These are phyloP conservation scores for Paramecium pentaurelia DNA, from an alignment of 73 alveolate species.

Conservation along the genomic window DNA sequence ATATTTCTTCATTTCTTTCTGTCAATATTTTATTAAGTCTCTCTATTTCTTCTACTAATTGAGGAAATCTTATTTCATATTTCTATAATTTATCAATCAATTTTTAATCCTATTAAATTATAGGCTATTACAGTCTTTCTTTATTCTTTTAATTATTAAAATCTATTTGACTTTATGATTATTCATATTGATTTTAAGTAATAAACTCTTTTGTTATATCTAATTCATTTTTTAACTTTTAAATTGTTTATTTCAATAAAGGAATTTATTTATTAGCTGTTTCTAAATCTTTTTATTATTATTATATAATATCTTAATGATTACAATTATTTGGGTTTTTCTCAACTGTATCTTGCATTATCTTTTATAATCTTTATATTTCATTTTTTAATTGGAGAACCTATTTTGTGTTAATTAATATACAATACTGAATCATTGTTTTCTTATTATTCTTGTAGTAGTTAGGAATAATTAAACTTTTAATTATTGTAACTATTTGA, in stretches of 20 bases:
- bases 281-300: not conserved
- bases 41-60: conserved; percentile 37
- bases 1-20: not conserved
- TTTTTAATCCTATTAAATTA: not conserved
- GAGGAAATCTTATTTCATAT: conserved; percentile 5
- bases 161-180: not conserved
- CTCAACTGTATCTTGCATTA: not conserved
- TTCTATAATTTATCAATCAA: not conserved
- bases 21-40: conserved; percentile 13
- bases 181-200: not conserved
- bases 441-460: not conserved
- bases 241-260: not conserved
- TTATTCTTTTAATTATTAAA: not conserved
- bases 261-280: not conserved
- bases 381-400: not conserved
- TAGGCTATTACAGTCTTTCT: not conserved
- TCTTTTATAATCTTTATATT: not conserved
- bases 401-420: not conserved
- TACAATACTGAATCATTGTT: not conserved
- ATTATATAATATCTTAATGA: not conserved
- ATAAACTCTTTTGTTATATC: not conserved
- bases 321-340: not conserved
- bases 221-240: not conserved
- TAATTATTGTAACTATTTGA: not conserved
- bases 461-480: not conserved